Evolutionary conservation across 2,329 filamentous ascomycete genomes (phyloP).

Genomic region (Arthrobotrys conoides): DNA sequence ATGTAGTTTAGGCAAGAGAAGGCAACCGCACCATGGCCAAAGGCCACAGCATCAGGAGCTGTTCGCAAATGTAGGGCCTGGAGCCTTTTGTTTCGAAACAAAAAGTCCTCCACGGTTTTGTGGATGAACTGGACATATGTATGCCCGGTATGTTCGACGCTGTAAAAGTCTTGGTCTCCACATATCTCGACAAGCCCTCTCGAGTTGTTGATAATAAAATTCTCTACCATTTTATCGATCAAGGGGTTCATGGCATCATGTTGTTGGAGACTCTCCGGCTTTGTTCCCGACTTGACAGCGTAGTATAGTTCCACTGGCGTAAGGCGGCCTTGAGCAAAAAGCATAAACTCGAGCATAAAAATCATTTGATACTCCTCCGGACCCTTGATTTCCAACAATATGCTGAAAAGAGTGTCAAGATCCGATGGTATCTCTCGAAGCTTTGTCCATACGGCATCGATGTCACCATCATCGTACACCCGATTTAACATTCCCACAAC

Average conservation of each 20-base stretch:
- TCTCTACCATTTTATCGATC: constrained; percentile 18
- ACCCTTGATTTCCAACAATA: constrained; percentile 36
- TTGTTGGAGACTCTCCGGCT: background rate
- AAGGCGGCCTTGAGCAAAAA: constrained; percentile 37
- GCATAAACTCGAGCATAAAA: constrained; percentile 57
- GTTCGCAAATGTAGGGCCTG: constrained; percentile 45
- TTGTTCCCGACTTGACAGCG: constrained; percentile 33
- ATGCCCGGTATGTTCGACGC: too few relatives aligned
- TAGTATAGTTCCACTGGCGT: constrained; percentile 44
- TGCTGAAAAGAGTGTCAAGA: constrained; percentile 53
- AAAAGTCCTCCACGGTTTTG: constrained; percentile 59
- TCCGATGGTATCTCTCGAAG: constrained; percentile 47
- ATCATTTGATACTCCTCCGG: constrained; percentile 35
- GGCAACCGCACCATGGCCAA: constrained; percentile 46
- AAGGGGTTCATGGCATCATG: background rate
- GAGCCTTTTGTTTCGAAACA: constrained; percentile 54
- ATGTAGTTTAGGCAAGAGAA: constrained; percentile 51
- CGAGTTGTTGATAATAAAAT: constrained; percentile 45
- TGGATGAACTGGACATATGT: constrained; percentile 60
- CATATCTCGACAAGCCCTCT: constrained; percentile 57
- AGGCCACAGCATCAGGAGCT: constrained; percentile 14
- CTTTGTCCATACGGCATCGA: constrained; percentile 23
- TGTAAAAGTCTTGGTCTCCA: too few relatives aligned
- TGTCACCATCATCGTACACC: constrained; percentile 44
- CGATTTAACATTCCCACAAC: constrained; percentile 62